Base-by-base conservation (phyloP, 768 basidiomycete genomes). In the Russula foetens region DNA sequence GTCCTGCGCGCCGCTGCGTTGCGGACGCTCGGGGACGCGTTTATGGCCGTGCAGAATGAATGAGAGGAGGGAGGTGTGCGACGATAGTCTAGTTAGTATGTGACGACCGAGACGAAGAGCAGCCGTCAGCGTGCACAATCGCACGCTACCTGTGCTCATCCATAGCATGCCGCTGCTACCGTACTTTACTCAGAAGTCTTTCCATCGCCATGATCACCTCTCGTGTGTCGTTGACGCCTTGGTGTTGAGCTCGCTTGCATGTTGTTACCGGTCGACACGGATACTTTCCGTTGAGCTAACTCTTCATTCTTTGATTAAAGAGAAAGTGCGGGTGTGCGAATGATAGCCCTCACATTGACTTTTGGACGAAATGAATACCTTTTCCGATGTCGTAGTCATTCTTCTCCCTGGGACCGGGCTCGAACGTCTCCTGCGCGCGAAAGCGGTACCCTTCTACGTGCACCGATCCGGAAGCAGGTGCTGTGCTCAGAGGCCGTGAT, bases 1-100 rank as follows among this genome's bases (percentile, higher is more conserved):
- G 77, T 82, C 35, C 73, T 92, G 55, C 80, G 92, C 19, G 93
- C 93, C 0, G 80, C 89, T 23, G 91, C 90, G 4, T 69, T 96
- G 66, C 89, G 91, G 69, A 85, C 93, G 43, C 75, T 95, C 1
- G 92, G 92, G 6, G 89, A 91, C 63, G 86, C 89, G 4, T 95
- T 84, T 67, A 76, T 82, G 72, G 69, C 69, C 19, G n/a, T n/a
- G 88, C 82, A 78, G 75, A 89, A 88, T 71, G 88, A 89, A 7
- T 68, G 74, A 14, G 70, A 77, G 12, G 68, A 57, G 44, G 67
- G n/a, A n/a, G n/a, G n/a, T 68, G 23, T 58, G 74, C 4, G 84
- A 85, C 51, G 90, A 92, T 60, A 80, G 78, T 65, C 92, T 92
- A n/a, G n/a, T n/a, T n/a, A n/a, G 68, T 94, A 92, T 67, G 91